Evolutionary conservation across 2,329 filamentous ascomycete species (phyloP).

Genomic region (Emergomyces pasteurianus): DNA sequence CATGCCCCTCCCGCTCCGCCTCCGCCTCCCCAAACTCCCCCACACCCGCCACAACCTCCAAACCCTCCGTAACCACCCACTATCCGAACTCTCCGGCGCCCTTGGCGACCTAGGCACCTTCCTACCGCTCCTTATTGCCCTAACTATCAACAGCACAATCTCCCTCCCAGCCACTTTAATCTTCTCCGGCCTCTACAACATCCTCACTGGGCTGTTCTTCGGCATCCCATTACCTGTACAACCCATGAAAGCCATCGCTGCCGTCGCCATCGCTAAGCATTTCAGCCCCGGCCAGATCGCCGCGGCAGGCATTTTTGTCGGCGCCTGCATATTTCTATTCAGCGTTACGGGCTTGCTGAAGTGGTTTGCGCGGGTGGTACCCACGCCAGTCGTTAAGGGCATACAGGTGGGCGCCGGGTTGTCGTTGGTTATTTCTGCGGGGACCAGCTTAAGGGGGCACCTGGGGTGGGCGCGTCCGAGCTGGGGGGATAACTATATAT

Average conservation of each 20-base stretch:
- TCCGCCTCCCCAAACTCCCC: conserved; percentile 9
- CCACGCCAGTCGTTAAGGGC: conserved; percentile 80
- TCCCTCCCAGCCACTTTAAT: conserved; percentile 73
- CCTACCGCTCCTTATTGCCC: conserved; percentile 75
- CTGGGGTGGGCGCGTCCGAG: conserved; percentile 56
- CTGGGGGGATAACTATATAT: conserved; percentile 65
- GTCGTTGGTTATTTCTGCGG: conserved; percentile 68
- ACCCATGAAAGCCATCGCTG: conserved; percentile 82
- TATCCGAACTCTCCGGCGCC: conserved; percentile 75
- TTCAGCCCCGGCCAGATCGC: conserved; percentile 60
- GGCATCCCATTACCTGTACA: conserved; percentile 86
- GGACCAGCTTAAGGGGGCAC: conserved; percentile 52
- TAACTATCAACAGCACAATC: conserved; percentile 66
- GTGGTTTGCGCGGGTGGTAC: conserved; percentile 62
- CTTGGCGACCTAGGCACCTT: conserved; percentile 83
- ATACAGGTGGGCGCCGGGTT: conserved; percentile 90
- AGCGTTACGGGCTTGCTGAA: conserved; percentile 67
- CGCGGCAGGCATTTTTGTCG: conserved; percentile 74
- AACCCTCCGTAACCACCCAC: conserved; percentile 42
- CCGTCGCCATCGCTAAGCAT: conserved; percentile 64
- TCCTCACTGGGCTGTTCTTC: conserved; percentile 68
- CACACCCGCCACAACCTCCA: conserved; percentile 34
- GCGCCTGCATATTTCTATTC: conserved; percentile 59
- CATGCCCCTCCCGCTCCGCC: background rate
- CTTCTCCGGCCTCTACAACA: conserved; percentile 78